Percentiles rank a stretch among this genome's conserved stretches.
phyloP scores from a whole-genome alignment of 139 green algal species.

The Chlamydomonas sphaeroides region DNA sequence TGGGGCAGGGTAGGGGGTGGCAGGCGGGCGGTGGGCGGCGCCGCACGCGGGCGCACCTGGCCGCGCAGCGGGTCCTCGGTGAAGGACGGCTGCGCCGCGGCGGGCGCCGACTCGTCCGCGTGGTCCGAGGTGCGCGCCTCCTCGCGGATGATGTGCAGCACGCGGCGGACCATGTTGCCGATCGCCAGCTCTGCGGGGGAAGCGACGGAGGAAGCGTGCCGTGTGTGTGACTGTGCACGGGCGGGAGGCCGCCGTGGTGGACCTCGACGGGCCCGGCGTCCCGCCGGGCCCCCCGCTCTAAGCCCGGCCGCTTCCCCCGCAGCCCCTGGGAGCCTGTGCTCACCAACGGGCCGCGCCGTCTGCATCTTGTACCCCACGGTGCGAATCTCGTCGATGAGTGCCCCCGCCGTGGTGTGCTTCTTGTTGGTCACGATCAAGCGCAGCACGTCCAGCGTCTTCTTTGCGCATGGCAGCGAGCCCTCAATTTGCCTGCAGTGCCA shows the following conservation, averaged over 20 bases:
- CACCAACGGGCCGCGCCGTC: conserved; percentile 80
- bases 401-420: conserved; percentile 60
- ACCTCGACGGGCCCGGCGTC: no score
- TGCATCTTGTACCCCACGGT: conserved; percentile 76
- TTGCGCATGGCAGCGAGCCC: conserved; percentile 74
- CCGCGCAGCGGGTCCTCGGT: background rate
- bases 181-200: conserved; percentile 89
- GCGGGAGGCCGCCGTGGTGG: no score
- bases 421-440: conserved; percentile 75
- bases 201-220: no score
- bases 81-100: background rate
- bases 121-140: conserved; percentile 78
- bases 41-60: conserved; percentile 15
- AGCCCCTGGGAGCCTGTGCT: background rate
- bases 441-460: conserved; percentile 83
- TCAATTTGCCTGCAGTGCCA: conserved; percentile 65
- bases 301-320: no score
- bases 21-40: no score
- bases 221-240: no score
- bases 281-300: no score
- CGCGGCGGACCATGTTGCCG: conserved; percentile 92
- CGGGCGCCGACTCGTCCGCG: conserved; percentile 51
- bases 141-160: conserved; percentile 95
- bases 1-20: background rate
- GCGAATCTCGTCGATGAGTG: conserved; percentile 81